Conservation (phyloP, 495 filamentous ascomycete genomes). For the Evernia prunastri region DNA sequence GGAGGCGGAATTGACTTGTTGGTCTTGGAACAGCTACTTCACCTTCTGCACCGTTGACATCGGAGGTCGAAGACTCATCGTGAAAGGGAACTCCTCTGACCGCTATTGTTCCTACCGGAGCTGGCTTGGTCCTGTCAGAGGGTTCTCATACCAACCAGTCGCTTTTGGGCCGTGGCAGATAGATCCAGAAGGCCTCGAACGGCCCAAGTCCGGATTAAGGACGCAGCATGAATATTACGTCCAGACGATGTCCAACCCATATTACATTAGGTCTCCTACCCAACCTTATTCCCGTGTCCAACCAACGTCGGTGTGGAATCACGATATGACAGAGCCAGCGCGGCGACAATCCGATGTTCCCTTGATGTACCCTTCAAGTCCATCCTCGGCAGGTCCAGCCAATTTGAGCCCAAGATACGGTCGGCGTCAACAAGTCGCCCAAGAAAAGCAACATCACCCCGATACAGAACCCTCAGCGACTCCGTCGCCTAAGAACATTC, state of each 20-base stretch:
- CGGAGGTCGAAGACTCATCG: background rate
- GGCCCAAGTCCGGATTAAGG: background rate
- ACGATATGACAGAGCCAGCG: background rate
- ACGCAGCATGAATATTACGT: background rate
- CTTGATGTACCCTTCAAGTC: background rate
- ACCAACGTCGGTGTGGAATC: background rate
- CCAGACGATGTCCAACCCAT: background rate
- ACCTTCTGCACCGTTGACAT: background rate
- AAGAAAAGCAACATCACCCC: background rate
- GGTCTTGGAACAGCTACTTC: background rate
- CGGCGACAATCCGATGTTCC: background rate
- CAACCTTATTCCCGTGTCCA: background rate
- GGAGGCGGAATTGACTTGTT: background rate
- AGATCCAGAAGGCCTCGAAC: background rate
- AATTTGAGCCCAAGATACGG: background rate
- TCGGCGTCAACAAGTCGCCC: background rate
- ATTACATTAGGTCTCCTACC: background rate
- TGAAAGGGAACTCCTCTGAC: background rate
- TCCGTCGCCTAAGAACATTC: background rate
- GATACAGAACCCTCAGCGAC: background rate
- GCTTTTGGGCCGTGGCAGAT: background rate
- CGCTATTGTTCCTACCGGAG: background rate
- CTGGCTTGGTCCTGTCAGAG: background rate
- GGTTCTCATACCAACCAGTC: background rate
- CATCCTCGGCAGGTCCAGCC: background rate